Conservation (phyloP, 1,139 yeast genomes). For the Saccharomycopsis hybrid region DNA sequence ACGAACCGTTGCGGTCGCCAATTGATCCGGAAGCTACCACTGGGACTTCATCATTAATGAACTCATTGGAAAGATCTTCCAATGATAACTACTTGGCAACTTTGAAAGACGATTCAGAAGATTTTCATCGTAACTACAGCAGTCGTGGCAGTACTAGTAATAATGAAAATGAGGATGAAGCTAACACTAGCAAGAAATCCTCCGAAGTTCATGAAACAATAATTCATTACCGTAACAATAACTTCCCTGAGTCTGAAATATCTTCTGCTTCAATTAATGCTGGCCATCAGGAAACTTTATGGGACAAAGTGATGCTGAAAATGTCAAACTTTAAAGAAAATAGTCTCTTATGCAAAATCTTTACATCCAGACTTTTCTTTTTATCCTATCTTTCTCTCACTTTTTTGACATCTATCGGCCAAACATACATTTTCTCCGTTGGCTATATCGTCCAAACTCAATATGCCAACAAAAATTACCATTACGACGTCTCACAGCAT, state of each 20-base stretch:
- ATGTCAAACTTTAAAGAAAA: no score
- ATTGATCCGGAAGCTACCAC: neutral
- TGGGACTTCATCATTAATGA: slow-evolving; percentile 3
- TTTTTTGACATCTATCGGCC: slow-evolving; percentile 65
- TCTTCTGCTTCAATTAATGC: neutral
- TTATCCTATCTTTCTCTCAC: slow-evolving; percentile 50
- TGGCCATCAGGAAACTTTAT: neutral
- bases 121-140: slow-evolving; percentile 1
- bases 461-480: slow-evolving; percentile 28
- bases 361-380: slow-evolving; percentile 35
- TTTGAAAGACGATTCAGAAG: neutral
- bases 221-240: slow-evolving; percentile 3
- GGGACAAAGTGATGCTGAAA: no score
- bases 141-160: neutral
- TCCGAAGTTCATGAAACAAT: slow-evolving; percentile 6
- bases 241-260: neutral
- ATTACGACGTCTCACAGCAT: slow-evolving; percentile 27
- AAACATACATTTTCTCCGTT: slow-evolving; percentile 68
- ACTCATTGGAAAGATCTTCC: neutral
- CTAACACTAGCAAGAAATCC: neutral
- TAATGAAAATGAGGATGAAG: neutral
- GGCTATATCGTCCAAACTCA: slow-evolving; percentile 65
- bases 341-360: slow-evolving; percentile 11
- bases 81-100: no score
- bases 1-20: slow-evolving; percentile 2